Base-by-base conservation (phyloP, 148 eudicot genomes). In the Polygonum aviculare region DNA sequence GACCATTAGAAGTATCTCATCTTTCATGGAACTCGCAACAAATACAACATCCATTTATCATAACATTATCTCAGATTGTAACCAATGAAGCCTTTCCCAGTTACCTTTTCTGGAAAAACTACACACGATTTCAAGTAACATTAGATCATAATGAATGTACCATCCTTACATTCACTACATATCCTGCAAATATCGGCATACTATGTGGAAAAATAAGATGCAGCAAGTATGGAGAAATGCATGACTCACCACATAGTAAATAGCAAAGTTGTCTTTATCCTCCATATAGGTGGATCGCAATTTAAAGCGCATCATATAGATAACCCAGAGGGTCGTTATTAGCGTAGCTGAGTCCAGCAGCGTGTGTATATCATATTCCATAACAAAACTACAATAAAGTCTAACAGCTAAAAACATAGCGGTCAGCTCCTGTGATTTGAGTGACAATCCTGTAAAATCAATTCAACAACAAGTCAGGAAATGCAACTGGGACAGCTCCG, bases 291-390 rank as follows among this genome's bases (percentile, higher is more conserved):
- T 82, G 40, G 85, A 73, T 75, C 74, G 82, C 54, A 84, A 39
- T 52, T 78, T 84, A 71, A 84, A 84, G 16, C 87, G 87, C 19
- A 84, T 84, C 84, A 84, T 82, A 76, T 84, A 84, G 52, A 84
- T 84, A 78, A 84, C 87, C 87, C 87, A 84, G 36, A 84, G 75
- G 7, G 87, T 84, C 45, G 84, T 80, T 36, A 51, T 83, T 77
- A 84, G 78, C 2, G 87, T 84, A 48, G 87, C 87, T 39, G 87
- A 80, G 78, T 84, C 87, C 74, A 84, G 74, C 74, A 84, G 21
- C 1, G 87, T 84, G 73, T 84, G 87, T 38, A 84, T 84, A 70
- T 84, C 87, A 82, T 84, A 84, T 80, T 84, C 87, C 87, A 84
- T 81, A 69, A 84, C 87, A 67, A 81, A 81, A 74, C 87, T 84